These are phyloP conservation scores for Triticum turgidum DNA, from an alignment of 176 grass and related monocot genomes.

Conservation along the genomic window DNA sequence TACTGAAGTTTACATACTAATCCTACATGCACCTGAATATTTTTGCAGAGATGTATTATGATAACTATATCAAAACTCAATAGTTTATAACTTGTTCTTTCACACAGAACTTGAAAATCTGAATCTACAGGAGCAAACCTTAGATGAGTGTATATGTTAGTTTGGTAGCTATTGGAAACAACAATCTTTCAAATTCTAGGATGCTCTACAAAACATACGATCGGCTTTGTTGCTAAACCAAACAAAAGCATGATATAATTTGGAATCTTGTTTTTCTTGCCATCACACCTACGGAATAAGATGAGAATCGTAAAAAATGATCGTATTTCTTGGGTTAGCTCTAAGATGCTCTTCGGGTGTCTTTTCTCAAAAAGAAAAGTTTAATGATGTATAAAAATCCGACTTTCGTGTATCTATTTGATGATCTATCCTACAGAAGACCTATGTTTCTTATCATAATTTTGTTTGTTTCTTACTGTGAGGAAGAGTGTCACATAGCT, in stretches of 20 bases:
- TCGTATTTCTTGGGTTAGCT: constrained; percentile 13
- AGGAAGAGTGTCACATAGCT: too few relatives aligned
- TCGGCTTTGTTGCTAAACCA: not conserved
- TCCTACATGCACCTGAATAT: not conserved
- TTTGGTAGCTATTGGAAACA: constrained; percentile 42
- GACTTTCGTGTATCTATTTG: constrained; percentile 37
- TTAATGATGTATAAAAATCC: not conserved
- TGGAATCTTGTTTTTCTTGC: constrained; percentile 17
- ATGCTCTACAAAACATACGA: not conserved
- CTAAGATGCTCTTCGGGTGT: too few relatives aligned
- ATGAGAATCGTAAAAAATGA: constrained; percentile 81
- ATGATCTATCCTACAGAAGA: constrained; percentile 91
- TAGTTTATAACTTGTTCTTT: constrained; percentile 19
- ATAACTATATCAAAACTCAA: not conserved
- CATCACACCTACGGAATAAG: constrained; percentile 87
- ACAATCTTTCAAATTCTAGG: not conserved
- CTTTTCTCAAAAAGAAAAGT: not conserved
- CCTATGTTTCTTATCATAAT: too few relatives aligned
- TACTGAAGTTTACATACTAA: constrained; percentile 23
- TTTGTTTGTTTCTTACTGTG: too few relatives aligned
- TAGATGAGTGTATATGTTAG: constrained; percentile 66
- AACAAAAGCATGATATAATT: constrained; percentile 21
- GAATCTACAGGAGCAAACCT: constrained; percentile 51
- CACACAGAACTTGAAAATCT: constrained; percentile 80
- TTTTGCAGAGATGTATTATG: not conserved